These are phyloP conservation scores for Desmodesmus armatus DNA, from an alignment of 139 green algal genomes.

Conservation along the genomic window DNA sequence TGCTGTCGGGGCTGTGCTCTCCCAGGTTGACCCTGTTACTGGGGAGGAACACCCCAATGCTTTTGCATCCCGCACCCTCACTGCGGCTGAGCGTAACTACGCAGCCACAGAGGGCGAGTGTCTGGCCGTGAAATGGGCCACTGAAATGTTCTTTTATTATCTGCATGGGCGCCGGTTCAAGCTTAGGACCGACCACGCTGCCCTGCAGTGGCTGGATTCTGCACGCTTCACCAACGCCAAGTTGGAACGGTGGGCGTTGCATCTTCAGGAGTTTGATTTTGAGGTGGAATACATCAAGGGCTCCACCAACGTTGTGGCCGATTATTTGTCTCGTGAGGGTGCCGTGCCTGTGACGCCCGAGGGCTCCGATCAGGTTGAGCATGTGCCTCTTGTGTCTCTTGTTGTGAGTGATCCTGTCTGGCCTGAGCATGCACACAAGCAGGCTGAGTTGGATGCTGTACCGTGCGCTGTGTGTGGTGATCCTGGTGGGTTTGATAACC, in stretches of 20 bases:
- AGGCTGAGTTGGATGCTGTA: constrained; percentile 15
- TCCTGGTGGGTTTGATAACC: constrained; percentile 41
- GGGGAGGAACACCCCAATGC: constrained; percentile 24
- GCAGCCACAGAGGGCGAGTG: constrained; percentile 47
- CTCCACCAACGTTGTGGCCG: constrained; percentile 35
- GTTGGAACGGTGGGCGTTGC: constrained; percentile 46
- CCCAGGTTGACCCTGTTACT: constrained; percentile 5
- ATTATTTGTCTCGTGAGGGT: constrained; percentile 22
- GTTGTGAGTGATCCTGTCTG: background rate
- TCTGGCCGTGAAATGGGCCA: constrained; percentile 43
- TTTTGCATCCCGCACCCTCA: constrained; percentile 23
- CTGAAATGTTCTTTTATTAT: constrained; percentile 39
- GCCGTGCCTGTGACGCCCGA: background rate
- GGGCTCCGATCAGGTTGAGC: no score
- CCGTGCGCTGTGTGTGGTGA: constrained; percentile 7
- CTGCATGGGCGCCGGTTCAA: constrained; percentile 36
- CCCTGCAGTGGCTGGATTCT: constrained; percentile 37
- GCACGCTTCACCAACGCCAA: constrained; percentile 46
- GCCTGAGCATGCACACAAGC: background rate
- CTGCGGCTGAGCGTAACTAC: constrained; percentile 42
- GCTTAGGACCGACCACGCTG: constrained; percentile 40
- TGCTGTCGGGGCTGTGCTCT: constrained; percentile 43
- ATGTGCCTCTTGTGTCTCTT: background rate
- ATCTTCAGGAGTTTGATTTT: constrained; percentile 45
- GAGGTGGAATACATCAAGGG: constrained; percentile 41